Evolutionary conservation across 495 filamentous ascomycete species (phyloP).

Genomic region (Annulohypoxylon stygium): DNA sequence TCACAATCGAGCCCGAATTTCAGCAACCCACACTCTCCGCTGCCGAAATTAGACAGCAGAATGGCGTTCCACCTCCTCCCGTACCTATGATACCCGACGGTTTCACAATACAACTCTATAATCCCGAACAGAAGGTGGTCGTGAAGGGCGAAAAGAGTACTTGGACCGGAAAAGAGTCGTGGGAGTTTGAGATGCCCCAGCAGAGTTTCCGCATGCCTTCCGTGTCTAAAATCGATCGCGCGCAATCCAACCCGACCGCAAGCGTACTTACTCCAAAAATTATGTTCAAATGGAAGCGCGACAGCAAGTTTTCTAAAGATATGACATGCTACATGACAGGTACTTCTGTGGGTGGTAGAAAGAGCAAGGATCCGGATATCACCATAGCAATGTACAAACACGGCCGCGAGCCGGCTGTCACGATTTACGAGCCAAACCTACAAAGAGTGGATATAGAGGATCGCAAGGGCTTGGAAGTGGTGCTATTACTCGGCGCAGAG

Average conservation of each 20-base stretch:
- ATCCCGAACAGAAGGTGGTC: conserved; percentile 85
- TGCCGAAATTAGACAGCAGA: conserved; percentile 81
- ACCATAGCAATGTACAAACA: conserved; percentile 84
- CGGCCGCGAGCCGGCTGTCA: conserved; percentile 65
- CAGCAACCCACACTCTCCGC: conserved; percentile 81
- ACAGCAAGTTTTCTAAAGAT: conserved; percentile 84
- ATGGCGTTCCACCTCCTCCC: conserved; percentile 73
- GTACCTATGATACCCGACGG: conserved; percentile 81
- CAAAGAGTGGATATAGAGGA: conserved; percentile 93
- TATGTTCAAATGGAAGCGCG: conserved; percentile 91
- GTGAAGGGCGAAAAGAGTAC: conserved; percentile 77
- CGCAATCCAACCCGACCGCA: conserved; percentile 73
- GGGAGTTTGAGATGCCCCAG: conserved; percentile 94
- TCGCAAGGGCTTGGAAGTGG: conserved; percentile 91
- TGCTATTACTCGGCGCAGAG: conserved; percentile 82
- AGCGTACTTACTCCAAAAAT: conserved; percentile 82
- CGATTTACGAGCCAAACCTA: conserved; percentile 93
- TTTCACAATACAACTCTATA: conserved; percentile 91
- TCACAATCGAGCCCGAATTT: conserved; percentile 86
- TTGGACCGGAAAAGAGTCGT: conserved; percentile 82
- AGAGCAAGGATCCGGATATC: conserved; percentile 92
- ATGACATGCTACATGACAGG: conserved; percentile 85
- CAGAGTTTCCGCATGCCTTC: conserved; percentile 85
- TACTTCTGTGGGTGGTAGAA: conserved; percentile 76
- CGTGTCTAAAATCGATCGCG: conserved; percentile 79